Conservation (phyloP, 2,329 filamentous ascomycete species). For the Ophiostoma novo-ulmi region DNA sequence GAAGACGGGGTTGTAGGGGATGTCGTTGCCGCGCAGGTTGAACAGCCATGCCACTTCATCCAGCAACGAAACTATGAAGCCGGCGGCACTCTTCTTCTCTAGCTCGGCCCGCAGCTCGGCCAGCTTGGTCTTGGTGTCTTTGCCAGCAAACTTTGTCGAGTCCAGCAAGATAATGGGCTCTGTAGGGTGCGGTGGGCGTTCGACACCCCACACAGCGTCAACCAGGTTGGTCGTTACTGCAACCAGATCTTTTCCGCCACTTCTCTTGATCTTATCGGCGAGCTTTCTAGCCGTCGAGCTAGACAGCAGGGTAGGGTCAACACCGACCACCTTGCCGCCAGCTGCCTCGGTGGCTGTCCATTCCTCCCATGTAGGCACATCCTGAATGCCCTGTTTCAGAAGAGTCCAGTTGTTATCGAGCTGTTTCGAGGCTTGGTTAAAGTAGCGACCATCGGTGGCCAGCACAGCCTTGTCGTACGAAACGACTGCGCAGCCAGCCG, state of each 20-base stretch:
- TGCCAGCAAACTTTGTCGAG: slow-evolving; percentile 67
- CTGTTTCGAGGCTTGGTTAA: slow-evolving; percentile 90
- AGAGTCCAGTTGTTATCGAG: slow-evolving; percentile 87
- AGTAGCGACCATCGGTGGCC: slow-evolving; percentile 94
- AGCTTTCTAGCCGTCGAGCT: slow-evolving; percentile 61
- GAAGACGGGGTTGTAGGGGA: slow-evolving; percentile 97
- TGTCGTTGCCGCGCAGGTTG: slow-evolving; percentile 90
- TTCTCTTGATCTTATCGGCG: slow-evolving; percentile 78
- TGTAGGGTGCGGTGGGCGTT: slow-evolving; percentile 67
- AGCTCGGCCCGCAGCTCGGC: slow-evolving; percentile 83
- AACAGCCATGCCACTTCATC: slow-evolving; percentile 99
- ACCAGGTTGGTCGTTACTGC: slow-evolving; percentile 77
- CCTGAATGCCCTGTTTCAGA: slow-evolving; percentile 86
- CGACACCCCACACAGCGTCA: slow-evolving; percentile 79
- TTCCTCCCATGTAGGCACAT: slow-evolving; percentile 95
- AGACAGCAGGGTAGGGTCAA: slow-evolving; percentile 84
- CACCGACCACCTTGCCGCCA: slow-evolving; percentile 79
- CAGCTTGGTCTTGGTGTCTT: slow-evolving; percentile 76
- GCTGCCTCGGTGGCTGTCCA: slow-evolving; percentile 86
- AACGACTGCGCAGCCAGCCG: slow-evolving; percentile 86
- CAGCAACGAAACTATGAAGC: slow-evolving; percentile 87
- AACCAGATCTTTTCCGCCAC: slow-evolving; percentile 69
- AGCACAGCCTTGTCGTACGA: slow-evolving; percentile 81
- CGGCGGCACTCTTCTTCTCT: slow-evolving; percentile 79
- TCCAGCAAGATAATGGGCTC: slow-evolving; percentile 70